Conservation (phyloP, 805 yeast genomes). For the Cyberlindnera suaveolens region DNA sequence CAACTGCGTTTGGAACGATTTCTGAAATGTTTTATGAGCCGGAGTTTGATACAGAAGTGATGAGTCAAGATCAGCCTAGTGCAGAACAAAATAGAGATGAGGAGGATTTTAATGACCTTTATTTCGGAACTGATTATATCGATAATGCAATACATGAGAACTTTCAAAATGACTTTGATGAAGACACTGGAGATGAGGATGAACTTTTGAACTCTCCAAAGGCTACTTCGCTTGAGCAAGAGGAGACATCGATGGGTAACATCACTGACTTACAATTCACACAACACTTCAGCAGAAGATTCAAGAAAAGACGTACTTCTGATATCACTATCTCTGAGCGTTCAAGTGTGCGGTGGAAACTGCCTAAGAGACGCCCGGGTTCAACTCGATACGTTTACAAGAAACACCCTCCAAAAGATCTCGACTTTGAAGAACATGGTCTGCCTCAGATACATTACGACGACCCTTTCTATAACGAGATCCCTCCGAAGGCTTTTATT, state of each 20-base stretch:
- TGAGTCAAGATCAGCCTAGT: constrained; percentile 3
- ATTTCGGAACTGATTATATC: background rate
- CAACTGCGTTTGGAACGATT: constrained; percentile 28
- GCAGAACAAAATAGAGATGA: constrained; percentile 6
- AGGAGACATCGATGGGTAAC: constrained; percentile 5
- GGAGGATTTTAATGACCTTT: background rate
- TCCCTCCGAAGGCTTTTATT: constrained; percentile 45
- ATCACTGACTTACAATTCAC: constrained; percentile 1
- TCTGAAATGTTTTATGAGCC: constrained; percentile 27
- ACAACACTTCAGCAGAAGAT: background rate
- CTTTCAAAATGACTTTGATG: background rate
- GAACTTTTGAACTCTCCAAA: background rate
- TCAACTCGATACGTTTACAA: constrained; percentile 5
- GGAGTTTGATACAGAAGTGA: constrained; percentile 8
- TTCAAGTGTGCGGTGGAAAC: background rate
- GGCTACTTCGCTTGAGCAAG: background rate
- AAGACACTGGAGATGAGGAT: constrained; percentile 1
- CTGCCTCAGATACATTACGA: constrained; percentile 45
- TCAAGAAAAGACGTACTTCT: background rate
- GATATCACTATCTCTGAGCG: background rate
- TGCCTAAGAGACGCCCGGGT: background rate
- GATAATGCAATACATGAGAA: constrained; percentile 5
- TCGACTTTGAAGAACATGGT: constrained; percentile 42
- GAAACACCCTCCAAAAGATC: constrained; percentile 8
- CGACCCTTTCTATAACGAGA: constrained; percentile 58